Conservation (phyloP, 148 eudicot genomes). For the Vaccinium vitisidaea region DNA sequence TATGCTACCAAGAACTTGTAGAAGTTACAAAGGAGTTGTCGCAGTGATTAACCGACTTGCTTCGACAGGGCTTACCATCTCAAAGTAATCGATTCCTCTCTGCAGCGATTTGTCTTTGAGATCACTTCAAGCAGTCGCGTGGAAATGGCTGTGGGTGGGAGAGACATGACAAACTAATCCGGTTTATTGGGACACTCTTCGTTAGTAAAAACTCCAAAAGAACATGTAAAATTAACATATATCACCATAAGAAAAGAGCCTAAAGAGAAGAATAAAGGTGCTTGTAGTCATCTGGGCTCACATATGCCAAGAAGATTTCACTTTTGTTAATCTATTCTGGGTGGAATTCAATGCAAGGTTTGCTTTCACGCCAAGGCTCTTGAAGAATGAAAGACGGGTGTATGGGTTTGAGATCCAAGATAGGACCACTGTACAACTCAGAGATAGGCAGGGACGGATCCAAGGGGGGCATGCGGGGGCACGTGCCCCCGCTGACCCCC, state of each 20-base stretch:
- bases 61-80: too few relatives aligned
- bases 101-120: too few relatives aligned
- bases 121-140: too few relatives aligned
- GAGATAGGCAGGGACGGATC: too few relatives aligned
- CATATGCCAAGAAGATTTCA: not conserved
- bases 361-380: conserved; percentile 28
- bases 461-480: too few relatives aligned
- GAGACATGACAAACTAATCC: too few relatives aligned
- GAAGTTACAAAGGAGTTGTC: not conserved
- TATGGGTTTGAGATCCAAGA: conserved; percentile 17
- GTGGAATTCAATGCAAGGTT: not conserved
- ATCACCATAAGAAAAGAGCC: not conserved
- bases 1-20: not conserved
- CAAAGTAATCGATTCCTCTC: too few relatives aligned
- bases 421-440: conserved; percentile 10
- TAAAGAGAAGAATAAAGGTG: not conserved
- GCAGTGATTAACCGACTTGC: too few relatives aligned
- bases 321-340: not conserved
- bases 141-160: too few relatives aligned
- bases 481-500: too few relatives aligned
- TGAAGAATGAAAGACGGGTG: not conserved
- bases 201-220: too few relatives aligned
- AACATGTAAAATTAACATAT: not conserved
- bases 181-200: too few relatives aligned
- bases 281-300: not conserved